A percentile compares a stretch with the other conserved stretches of the same genome.
phyloP scores from a whole-genome alignment of 495 filamentous ascomycete genomes.

The Hypoxylon fuscum region DNA sequence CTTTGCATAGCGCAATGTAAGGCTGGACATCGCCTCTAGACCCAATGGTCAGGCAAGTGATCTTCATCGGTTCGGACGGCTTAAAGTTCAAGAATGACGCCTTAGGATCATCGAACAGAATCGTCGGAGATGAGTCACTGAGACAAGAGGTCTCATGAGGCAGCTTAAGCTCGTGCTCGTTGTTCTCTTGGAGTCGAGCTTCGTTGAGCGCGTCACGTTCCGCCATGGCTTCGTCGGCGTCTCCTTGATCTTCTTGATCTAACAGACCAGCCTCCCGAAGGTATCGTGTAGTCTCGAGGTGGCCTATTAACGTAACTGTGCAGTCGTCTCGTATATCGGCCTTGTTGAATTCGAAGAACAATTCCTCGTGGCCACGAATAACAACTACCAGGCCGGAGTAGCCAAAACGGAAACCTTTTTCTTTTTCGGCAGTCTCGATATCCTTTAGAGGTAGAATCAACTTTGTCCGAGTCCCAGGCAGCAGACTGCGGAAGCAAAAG shows the following conservation, averaged over 20 bases:
- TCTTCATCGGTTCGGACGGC: slow-evolving; percentile 78
- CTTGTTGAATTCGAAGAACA: slow-evolving; percentile 93
- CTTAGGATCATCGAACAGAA: slow-evolving; percentile 90
- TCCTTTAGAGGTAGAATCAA: slow-evolving; percentile 91
- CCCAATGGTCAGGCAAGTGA: slow-evolving; percentile 95
- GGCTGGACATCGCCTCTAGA: slow-evolving; percentile 97
- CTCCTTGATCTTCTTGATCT: slow-evolving; percentile 72
- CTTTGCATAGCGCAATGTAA: slow-evolving; percentile 96
- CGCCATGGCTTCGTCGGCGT: slow-evolving; percentile 78
- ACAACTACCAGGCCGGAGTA: slow-evolving; percentile 92
- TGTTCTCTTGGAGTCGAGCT: slow-evolving; percentile 71
- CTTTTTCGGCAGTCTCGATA: slow-evolving; percentile 92
- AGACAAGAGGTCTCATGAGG: slow-evolving; percentile 62
- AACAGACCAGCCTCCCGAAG: slow-evolving; percentile 76
- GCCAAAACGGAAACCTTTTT: slow-evolving; percentile 92
- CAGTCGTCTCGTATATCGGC: slow-evolving; percentile 87
- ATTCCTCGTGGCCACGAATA: slow-evolving; percentile 91
- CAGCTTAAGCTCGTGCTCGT: slow-evolving; percentile 65
- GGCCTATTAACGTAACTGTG: slow-evolving; percentile 78
- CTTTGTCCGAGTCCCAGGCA: slow-evolving; percentile 92
- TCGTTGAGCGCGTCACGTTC: slow-evolving; percentile 85
- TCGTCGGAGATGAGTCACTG: slow-evolving; percentile 67
- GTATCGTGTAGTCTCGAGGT: slow-evolving; percentile 75
- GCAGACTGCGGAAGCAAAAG: slow-evolving; percentile 91
- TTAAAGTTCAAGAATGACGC: slow-evolving; percentile 97